Base-by-base conservation (phyloP, 140 eudicot genomes). In the Stevia rebaudiana region DNA sequence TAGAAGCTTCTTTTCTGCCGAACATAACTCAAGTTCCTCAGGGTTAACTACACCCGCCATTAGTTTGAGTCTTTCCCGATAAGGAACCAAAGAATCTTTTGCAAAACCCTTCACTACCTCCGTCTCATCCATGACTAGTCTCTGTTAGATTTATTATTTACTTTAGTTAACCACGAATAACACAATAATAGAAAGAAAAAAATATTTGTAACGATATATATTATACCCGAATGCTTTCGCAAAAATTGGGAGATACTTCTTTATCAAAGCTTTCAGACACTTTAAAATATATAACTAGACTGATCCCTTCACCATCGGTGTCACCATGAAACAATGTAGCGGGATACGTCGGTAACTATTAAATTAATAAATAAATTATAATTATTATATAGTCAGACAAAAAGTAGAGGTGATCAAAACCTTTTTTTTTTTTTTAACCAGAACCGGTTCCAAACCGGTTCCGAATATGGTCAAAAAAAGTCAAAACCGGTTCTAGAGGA, bases 341-440 rank as follows among this genome's bases (percentile, higher is more conserved):
- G 13, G 97, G 86, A 77, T 90, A 84, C 8, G 80, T 67, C 19
- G 97, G 97, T 61, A 90, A 67, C 97, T 90, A 83, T 64, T 35
- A 67, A 36, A 55, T 35, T 13, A 19, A 12, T 33, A 18, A 53
- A 28, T n/a, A 37, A 67, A 39, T 8, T 16, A 1, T 60, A 31
- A n/a, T n/a, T n/a, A n/a, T n/a, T n/a, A n/a, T n/a, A n/a, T n/a
- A n/a, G n/a, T n/a, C n/a, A n/a, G n/a, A n/a, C n/a, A n/a, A n/a
- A n/a, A n/a, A n/a, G n/a, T n/a, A n/a, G n/a, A n/a, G n/a, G n/a
- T n/a, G n/a, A n/a, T n/a, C n/a, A n/a, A n/a, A n/a, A n/a, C n/a
- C n/a, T n/a, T n/a, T n/a, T n/a, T n/a, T n/a, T n/a, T n/a, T n/a
- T n/a, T n/a, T n/a, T n/a, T n/a, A n/a, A n/a, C n/a, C n/a, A n/a